These are phyloP conservation scores for Carpinus viminea DNA, from an alignment of 306 rosid genomes.

Conservation along the genomic window DNA sequence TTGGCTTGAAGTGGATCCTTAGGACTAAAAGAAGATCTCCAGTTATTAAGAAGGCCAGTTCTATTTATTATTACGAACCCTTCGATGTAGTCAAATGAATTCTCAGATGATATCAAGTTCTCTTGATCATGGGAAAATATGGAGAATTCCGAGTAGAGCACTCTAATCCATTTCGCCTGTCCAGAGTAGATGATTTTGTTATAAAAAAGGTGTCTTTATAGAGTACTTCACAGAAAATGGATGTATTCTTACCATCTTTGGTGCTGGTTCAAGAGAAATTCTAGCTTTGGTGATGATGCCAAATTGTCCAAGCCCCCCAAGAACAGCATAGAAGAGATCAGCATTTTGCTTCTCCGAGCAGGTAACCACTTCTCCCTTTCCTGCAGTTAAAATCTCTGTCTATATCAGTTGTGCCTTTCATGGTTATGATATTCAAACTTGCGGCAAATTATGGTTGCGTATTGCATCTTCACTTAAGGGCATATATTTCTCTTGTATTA, in stretches of 20 bases:
- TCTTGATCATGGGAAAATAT: slow-evolving; percentile 80
- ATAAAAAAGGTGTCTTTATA: neutral
- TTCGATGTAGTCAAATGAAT: slow-evolving; percentile 82
- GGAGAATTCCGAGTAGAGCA: slow-evolving; percentile 81
- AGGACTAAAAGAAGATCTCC: slow-evolving; percentile 89
- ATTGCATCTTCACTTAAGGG: neutral
- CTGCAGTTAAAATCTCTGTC: slow-evolving; percentile 38
- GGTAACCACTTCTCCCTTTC: slow-evolving; percentile 81
- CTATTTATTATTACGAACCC: slow-evolving; percentile 82
- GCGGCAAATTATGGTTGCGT: neutral
- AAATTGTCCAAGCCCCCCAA: slow-evolving; percentile 98
- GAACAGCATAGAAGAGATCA: slow-evolving; percentile 79
- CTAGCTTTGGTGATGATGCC: slow-evolving; percentile 89
- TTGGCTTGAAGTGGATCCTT: slow-evolving; percentile 68
- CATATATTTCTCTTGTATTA: neutral
- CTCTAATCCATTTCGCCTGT: slow-evolving; percentile 95
- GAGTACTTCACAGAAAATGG: neutral
- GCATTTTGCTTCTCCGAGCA: slow-evolving; percentile 69
- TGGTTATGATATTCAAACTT: neutral
- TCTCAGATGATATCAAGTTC: slow-evolving; percentile 60
- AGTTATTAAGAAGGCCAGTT: slow-evolving; percentile 73
- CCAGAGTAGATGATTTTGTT: slow-evolving; percentile 24
- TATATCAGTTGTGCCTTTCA: neutral
- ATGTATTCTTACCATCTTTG: slow-evolving; percentile 55
- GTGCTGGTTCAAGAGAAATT: slow-evolving; percentile 88